Conservation (phyloP, 768 basidiomycete species). For the Pisolithus orientalis region DNA sequence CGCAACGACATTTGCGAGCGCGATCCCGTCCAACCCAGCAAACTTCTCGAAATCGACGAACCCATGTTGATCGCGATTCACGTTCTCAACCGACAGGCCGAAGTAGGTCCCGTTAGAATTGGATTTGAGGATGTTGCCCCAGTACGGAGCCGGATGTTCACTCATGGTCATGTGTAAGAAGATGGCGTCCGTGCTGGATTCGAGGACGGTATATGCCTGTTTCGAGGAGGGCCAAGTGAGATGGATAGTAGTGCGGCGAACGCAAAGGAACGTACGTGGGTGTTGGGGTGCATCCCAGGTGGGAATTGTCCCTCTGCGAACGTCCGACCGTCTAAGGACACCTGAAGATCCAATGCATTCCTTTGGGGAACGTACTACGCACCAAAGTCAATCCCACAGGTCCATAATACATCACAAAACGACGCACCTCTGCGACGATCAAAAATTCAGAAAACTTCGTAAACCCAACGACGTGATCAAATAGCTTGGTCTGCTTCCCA, state of each 20-base stretch:
- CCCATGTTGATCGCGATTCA: slow-evolving; percentile 82
- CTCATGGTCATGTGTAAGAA: slow-evolving; percentile 97
- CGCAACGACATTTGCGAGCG: slow-evolving; percentile 83
- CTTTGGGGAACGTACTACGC: slow-evolving; percentile 45
- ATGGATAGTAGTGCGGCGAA: not conserved
- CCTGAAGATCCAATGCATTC: slow-evolving; percentile 73
- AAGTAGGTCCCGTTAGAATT: slow-evolving; percentile 99
- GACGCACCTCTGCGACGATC: slow-evolving; percentile 84
- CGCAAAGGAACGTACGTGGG: slow-evolving; percentile 57
- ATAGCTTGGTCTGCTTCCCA: slow-evolving; percentile 63
- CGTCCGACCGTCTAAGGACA: slow-evolving; percentile 83
- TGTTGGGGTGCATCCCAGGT: slow-evolving; percentile 80
- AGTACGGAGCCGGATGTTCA: slow-evolving; percentile 62
- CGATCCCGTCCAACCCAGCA: slow-evolving; percentile 92
- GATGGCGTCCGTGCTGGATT: slow-evolving; percentile 87
- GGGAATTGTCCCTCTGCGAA: slow-evolving; percentile 91
- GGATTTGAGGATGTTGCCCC: slow-evolving; percentile 91
- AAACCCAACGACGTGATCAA: slow-evolving; percentile 88
- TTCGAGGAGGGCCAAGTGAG: not conserved
- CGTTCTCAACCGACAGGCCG: slow-evolving; percentile 77
- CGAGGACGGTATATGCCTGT: slow-evolving; percentile 89
- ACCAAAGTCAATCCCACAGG: slow-evolving; percentile 1
- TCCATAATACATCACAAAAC: slow-evolving; percentile 15
- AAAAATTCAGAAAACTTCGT: slow-evolving; percentile 96
- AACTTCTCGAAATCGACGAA: slow-evolving; percentile 99